These are phyloP conservation scores for Sporisorium reilianum DNA, from an alignment of 1,284 basidiomycete genomes.

Conservation along the genomic window DNA sequence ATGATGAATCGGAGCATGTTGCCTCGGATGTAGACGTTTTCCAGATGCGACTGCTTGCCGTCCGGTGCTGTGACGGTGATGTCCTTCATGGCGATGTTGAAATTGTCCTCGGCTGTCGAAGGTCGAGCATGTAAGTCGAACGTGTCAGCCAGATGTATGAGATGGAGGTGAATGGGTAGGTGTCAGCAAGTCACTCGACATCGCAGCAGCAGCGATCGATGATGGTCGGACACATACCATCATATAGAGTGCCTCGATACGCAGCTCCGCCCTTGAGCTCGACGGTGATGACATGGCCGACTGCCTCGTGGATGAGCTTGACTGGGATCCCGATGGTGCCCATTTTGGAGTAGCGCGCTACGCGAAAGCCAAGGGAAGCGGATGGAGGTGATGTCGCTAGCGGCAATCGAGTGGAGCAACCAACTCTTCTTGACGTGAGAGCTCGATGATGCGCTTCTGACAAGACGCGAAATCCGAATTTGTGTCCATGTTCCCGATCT, in stretches of 20 bases:
- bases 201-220: not conserved
- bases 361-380: not conserved
- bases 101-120: constrained; percentile 91
- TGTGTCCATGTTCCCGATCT: constrained; percentile 7
- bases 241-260: constrained; percentile 95
- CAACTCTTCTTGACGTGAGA: constrained; percentile 6
- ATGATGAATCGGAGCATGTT: constrained; percentile 94
- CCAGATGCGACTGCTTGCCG: constrained; percentile 97
- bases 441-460: not conserved
- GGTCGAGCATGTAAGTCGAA: too few relatives aligned
- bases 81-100: constrained; percentile 95
- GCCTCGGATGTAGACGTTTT: constrained; percentile 98
- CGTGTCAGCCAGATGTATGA: not conserved
- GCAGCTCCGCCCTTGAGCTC: constrained; percentile 97
- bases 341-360: constrained; percentile 27
- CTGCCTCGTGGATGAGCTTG: constrained; percentile 72
- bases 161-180: not conserved
- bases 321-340: constrained; percentile 69
- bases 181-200: not conserved
- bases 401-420: not conserved
- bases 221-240: constrained; percentile 71
- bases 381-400: not conserved
- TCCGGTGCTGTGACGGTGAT: constrained; percentile 98
- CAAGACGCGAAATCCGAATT: constrained; percentile 34
- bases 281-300: constrained; percentile 96